phyloP scores from a whole-genome alignment of 805 yeast species.

The Candida namnaoensis region DNA sequence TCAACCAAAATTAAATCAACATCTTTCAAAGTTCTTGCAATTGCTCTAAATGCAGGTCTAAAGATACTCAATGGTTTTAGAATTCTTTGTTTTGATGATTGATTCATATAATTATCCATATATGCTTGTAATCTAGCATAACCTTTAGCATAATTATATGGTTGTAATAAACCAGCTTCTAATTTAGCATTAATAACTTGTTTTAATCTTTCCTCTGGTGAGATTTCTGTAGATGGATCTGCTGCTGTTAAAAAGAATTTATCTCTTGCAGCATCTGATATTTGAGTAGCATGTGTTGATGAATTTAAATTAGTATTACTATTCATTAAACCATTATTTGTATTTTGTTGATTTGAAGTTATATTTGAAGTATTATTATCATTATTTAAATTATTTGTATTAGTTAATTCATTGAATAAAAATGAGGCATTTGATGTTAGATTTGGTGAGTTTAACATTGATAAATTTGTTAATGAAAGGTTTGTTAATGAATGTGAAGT shows the following conservation, averaged over 20 bases:
- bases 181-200: constrained; percentile 91
- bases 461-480: constrained; percentile 13
- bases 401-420: background rate
- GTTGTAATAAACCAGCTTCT: constrained; percentile 87
- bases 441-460: constrained; percentile 14
- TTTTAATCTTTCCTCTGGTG: constrained; percentile 88
- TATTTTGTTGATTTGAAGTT: constrained; percentile 2
- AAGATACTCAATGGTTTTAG: constrained; percentile 78
- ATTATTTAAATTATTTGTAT: too few species aligned
- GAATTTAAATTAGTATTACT: too few species aligned
- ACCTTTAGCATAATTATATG: constrained; percentile 90
- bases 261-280: constrained; percentile 72
- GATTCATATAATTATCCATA: constrained; percentile 89
- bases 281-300: constrained; percentile 6
- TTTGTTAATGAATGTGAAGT: constrained; percentile 19
- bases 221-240: constrained; percentile 89
- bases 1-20: constrained; percentile 88
- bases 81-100: constrained; percentile 74
- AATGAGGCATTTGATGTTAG: constrained; percentile 2
- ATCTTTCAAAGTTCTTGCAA: constrained; percentile 83
- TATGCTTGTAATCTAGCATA: constrained; percentile 83
- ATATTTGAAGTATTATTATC: background rate
- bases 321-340: too few species aligned
- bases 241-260: constrained; percentile 94
- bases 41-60: constrained; percentile 89